Evolutionary conservation across 2,329 filamentous ascomycete genomes (phyloP).

Genomic region (Metarhizium robertsii): DNA sequence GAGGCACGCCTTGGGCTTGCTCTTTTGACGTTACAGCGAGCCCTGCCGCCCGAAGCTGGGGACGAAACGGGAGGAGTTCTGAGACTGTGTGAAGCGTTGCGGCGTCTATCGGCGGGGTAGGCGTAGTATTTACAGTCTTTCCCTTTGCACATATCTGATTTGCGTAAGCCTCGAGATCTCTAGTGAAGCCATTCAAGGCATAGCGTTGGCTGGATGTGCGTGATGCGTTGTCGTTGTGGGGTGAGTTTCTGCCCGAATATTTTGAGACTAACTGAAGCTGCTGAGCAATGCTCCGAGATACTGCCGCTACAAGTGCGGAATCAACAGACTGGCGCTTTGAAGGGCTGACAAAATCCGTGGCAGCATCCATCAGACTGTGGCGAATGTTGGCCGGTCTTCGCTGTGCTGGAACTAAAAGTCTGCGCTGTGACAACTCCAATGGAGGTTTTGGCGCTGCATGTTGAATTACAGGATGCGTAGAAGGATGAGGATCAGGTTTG

Average conservation of each 20-base stretch:
- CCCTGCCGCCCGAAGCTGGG: conserved; percentile 43
- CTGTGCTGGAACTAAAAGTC: conserved; percentile 1
- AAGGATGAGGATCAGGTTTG: background rate
- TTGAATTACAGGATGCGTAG: background rate
- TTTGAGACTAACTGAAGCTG: conserved; percentile 32
- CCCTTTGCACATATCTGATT: conserved; percentile 27
- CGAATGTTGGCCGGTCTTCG: conserved; percentile 1
- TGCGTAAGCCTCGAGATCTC: conserved; percentile 20
- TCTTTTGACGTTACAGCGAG: conserved; percentile 45
- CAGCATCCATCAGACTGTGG: conserved; percentile 9
- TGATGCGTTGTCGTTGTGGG: conserved; percentile 17
- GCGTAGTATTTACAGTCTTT: conserved; percentile 28
- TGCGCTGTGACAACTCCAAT: conserved; percentile 3
- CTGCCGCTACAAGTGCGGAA: conserved; percentile 32
- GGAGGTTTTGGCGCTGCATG: conserved; percentile 5
- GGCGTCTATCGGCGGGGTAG: conserved; percentile 30
- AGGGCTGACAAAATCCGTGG: conserved; percentile 7
- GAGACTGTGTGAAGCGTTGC: conserved; percentile 40
- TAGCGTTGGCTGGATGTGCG: conserved; percentile 33
- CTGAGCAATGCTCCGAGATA: conserved; percentile 35
- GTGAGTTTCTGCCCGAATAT: background rate
- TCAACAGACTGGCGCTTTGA: conserved; percentile 25
- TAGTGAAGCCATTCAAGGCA: conserved; percentile 27
- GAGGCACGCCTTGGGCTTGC: conserved; percentile 26
- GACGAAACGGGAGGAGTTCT: conserved; percentile 42